A percentile compares a stretch with the other conserved stretches of the same genome.
Conservation (phyloP, 2,329 filamentous ascomycete genomes). For the Ceratocystis huliohia region DNA sequence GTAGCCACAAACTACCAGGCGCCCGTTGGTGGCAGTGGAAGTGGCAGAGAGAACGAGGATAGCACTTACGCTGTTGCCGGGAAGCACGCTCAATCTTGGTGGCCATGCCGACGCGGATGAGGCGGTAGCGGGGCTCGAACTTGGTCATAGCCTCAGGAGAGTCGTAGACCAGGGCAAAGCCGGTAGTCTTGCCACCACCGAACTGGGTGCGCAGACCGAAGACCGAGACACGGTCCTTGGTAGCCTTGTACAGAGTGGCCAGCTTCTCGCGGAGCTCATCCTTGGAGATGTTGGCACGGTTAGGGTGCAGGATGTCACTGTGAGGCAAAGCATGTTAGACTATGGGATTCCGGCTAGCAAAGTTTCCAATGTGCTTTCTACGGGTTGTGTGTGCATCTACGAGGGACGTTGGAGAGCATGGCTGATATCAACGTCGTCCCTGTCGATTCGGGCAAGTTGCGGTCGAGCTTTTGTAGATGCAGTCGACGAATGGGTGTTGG, state of each 20-base stretch:
- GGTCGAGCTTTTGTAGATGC: background rate
- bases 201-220: conserved; percentile 98
- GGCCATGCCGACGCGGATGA: conserved; percentile 84
- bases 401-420: background rate
- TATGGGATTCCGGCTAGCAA: conserved; percentile 13
- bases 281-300: conserved; percentile 97
- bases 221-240: conserved; percentile 93
- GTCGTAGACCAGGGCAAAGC: conserved; percentile 98
- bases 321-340: conserved; percentile 22
- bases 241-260: conserved; percentile 90
- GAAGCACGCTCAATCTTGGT: conserved; percentile 92
- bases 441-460: background rate
- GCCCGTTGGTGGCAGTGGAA: conserved; percentile 16
- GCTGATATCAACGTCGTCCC: background rate
- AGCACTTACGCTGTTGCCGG: conserved; percentile 93
- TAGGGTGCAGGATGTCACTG: conserved; percentile 99
- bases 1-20: conserved; percentile 7
- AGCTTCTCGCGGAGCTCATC: conserved; percentile 95
- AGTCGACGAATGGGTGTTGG: background rate
- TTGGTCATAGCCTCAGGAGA: conserved; percentile 98
- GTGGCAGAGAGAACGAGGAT: conserved; percentile 21
- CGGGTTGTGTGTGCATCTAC: background rate
- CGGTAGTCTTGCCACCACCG: conserved; percentile 99
- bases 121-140: conserved; percentile 97
- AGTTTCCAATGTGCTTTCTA: background rate